phyloP scores from a whole-genome alignment of 148 eudicot genomes.

The Suaeda aralocaspica region DNA sequence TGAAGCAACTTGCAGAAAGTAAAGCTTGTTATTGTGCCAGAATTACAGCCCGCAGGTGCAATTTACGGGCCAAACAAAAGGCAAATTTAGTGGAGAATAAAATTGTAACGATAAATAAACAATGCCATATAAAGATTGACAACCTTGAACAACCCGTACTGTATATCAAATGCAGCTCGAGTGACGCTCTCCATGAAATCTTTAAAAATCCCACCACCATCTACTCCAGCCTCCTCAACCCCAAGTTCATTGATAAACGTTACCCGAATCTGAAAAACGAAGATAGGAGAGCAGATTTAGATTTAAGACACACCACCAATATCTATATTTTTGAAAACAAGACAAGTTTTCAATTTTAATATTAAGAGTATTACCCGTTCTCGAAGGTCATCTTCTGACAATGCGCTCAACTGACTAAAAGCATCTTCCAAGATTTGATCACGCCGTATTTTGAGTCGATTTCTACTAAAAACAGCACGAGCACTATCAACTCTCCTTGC shows the following conservation, averaged over 20 bases:
- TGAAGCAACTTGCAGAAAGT: not conserved
- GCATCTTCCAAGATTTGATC: constrained; percentile 94
- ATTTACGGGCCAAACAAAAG: not conserved
- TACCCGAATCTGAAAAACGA: constrained; percentile 67
- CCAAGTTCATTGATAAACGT: constrained; percentile 92
- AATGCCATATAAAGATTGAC: constrained; percentile 14
- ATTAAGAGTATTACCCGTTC: constrained; percentile 51
- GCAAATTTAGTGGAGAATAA: not conserved
- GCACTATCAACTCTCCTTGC: constrained; percentile 51
- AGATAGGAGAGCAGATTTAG: not conserved
- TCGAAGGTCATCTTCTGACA: constrained; percentile 82
- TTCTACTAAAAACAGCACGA: constrained; percentile 61
- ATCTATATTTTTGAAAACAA: too few relatives aligned
- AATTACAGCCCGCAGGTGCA: not conserved
- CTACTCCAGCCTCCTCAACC: constrained; percentile 98
- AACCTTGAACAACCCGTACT: constrained; percentile 97
- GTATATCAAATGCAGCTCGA: constrained; percentile 90
- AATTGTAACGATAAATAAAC: not conserved
- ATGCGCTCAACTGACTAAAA: constrained; percentile 60
- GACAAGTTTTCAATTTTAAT: not conserved
- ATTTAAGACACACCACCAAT: not conserved
- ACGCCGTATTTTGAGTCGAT: constrained; percentile 72
- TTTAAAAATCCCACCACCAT: constrained; percentile 98
- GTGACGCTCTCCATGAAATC: constrained; percentile 98
- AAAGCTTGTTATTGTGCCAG: not conserved